phyloP scores from a whole-genome alignment of 768 basidiomycete species.

The Tulasnella sp. region DNA sequence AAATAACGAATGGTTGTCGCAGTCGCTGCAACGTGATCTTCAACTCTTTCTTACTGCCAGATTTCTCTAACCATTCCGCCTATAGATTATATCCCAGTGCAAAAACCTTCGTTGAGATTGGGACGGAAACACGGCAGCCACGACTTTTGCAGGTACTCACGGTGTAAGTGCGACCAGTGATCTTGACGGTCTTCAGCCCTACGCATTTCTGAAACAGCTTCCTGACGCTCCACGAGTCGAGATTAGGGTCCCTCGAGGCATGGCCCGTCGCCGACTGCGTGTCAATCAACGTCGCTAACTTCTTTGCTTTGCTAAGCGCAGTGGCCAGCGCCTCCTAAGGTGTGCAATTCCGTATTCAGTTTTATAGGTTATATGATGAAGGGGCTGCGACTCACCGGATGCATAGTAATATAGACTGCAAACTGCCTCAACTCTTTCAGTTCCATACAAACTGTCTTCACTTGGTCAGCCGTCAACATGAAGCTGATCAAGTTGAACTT shows the following conservation, averaged over 20 bases:
- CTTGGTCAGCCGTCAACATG: neutral
- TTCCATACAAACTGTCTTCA: conserved; percentile 1
- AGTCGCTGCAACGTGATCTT: no score
- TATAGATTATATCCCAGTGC: no score
- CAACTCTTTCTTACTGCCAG: no score
- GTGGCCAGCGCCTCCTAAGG: neutral
- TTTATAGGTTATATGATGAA: neutral
- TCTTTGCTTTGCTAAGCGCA: neutral
- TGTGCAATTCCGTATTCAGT: neutral
- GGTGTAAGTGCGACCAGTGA: conserved; percentile 1
- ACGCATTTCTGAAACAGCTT: neutral
- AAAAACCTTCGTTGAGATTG: no score
- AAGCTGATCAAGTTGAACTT: conserved; percentile 8
- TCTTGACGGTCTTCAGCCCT: neutral
- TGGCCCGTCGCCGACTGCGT: conserved; percentile 4
- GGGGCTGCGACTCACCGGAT: neutral
- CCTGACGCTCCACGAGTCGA: neutral
- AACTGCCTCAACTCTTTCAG: conserved; percentile 5
- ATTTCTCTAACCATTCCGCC: no score
- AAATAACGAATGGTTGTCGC: no score
- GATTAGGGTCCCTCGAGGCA: neutral
- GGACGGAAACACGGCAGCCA: no score
- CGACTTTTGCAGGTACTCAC: no score
- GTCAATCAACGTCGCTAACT: neutral
- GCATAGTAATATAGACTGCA: neutral